Conservation (phyloP, 495 filamentous ascomycete genomes). For the Neurospora sp. region DNA sequence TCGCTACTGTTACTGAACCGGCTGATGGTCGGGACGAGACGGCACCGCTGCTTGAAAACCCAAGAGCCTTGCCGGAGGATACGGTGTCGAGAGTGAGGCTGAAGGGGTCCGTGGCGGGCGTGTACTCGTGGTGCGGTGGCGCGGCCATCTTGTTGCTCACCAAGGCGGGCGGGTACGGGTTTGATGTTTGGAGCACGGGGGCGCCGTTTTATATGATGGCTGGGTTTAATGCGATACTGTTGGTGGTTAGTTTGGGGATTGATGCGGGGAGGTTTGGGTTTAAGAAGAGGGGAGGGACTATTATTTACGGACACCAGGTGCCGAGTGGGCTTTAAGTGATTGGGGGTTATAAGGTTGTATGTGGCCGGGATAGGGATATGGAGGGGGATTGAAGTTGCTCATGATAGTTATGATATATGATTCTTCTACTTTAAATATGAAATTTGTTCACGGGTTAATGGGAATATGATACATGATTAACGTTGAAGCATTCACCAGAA, state of each 20-base stretch:
- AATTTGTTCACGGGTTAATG: neutral
- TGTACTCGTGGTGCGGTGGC: slow-evolving; percentile 88
- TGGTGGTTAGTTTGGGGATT: slow-evolving; percentile 45
- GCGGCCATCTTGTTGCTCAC: slow-evolving; percentile 83
- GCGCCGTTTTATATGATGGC: slow-evolving; percentile 92
- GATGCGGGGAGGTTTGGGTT: slow-evolving; percentile 15
- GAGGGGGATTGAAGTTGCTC: neutral
- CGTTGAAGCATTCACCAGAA: neutral
- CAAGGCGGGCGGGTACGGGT: slow-evolving; percentile 80
- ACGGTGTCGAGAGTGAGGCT: slow-evolving; percentile 44
- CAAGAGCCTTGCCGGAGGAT: slow-evolving; percentile 9
- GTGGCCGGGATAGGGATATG: no score
- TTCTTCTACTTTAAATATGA: neutral
- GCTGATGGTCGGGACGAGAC: slow-evolving; percentile 14
- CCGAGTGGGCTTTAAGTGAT: neutral
- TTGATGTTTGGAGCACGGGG: slow-evolving; percentile 57
- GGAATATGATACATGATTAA: neutral
- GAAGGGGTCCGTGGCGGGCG: slow-evolving; percentile 87
- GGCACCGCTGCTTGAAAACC: slow-evolving; percentile 23
- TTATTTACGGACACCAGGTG: neutral
- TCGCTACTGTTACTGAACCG: slow-evolving; percentile 19
- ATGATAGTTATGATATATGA: neutral
- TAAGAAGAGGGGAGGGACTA: neutral
- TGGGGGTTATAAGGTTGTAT: neutral
- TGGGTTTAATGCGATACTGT: slow-evolving; percentile 64